Conservation (phyloP, 164 flowering plant genomes). For the Brasenia schreberi region DNA sequence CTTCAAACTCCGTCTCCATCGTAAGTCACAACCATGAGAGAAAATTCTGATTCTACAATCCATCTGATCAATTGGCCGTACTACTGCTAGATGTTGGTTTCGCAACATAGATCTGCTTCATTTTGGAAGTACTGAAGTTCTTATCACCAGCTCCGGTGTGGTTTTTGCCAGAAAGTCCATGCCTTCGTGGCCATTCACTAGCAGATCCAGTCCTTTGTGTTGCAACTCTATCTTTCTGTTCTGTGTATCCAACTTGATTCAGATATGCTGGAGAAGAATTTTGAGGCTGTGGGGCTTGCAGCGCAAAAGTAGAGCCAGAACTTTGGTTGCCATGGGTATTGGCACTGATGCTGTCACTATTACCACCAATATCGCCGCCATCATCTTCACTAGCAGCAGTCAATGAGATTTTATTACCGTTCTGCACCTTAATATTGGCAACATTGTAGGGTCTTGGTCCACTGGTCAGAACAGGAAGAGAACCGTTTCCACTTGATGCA, state of each 20-base stretch:
- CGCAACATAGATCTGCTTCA: constrained; percentile 87
- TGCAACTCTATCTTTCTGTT: constrained; percentile 37
- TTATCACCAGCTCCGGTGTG: constrained; percentile 45
- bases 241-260: constrained; percentile 30
- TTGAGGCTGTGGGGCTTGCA: constrained; percentile 32
- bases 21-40: not conserved
- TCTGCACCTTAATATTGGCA: constrained; percentile 11
- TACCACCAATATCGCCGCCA: constrained; percentile 3
- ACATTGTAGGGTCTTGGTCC: constrained; percentile 12
- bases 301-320: constrained; percentile 12
- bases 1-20: not conserved
- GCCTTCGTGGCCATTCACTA: constrained; percentile 44
- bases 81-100: constrained; percentile 41
- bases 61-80: constrained; percentile 7
- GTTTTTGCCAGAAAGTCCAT: constrained; percentile 51
- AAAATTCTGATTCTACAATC: not conserved
- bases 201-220: constrained; percentile 37
- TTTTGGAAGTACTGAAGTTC: constrained; percentile 32
- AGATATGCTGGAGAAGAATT: constrained; percentile 33
- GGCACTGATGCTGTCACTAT: constrained; percentile 12
- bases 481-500: constrained; percentile 17
- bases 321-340: constrained; percentile 13
- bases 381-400: constrained; percentile 18
- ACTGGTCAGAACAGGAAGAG: constrained; percentile 11
- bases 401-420: constrained; percentile 15